Conservation (phyloP, 805 yeast species). For the Candida boidinii region DNA sequence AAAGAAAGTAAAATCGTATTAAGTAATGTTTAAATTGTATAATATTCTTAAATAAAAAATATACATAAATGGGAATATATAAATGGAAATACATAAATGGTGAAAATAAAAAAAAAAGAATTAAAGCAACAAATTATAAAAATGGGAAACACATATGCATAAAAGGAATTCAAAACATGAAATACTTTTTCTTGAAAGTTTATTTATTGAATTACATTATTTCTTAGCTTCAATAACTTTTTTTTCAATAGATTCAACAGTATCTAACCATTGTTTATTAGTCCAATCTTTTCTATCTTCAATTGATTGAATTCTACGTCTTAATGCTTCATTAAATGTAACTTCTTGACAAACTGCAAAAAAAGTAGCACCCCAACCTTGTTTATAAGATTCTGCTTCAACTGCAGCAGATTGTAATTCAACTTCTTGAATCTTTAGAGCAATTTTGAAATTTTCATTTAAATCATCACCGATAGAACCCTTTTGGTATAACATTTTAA, state of each 20-base stretch:
- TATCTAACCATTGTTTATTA: conserved; percentile 22
- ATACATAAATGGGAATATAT: too few species aligned
- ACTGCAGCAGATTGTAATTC: conserved; percentile 69
- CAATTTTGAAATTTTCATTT: conserved; percentile 70
- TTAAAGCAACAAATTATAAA: too few species aligned
- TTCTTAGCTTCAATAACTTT: neutral
- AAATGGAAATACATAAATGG: too few species aligned
- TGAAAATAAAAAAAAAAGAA: too few species aligned
- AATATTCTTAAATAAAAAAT: too few species aligned
- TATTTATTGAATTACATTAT: neutral
- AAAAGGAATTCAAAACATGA: too few species aligned
- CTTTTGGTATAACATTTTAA: conserved; percentile 66
- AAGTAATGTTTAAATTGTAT: too few species aligned
- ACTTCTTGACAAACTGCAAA: conserved; percentile 81
- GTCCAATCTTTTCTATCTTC: conserved; percentile 30
- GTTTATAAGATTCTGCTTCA: conserved; percentile 66
- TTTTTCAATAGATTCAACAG: conserved; percentile 13
- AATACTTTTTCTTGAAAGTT: too few species aligned
- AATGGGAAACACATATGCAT: too few species aligned
- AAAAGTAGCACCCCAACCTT: conserved; percentile 73
- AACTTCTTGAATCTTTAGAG: conserved; percentile 67
- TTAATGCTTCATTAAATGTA: conserved; percentile 84
- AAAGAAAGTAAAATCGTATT: too few species aligned
- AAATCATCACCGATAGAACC: conserved; percentile 91
- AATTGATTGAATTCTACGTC: conserved; percentile 56